Percentiles rank a stretch among this genome's conserved stretches.
These are phyloP conservation scores for Lodderomyces beijingensis DNA, from an alignment of 1,139 yeast genomes.

Conservation along the genomic window DNA sequence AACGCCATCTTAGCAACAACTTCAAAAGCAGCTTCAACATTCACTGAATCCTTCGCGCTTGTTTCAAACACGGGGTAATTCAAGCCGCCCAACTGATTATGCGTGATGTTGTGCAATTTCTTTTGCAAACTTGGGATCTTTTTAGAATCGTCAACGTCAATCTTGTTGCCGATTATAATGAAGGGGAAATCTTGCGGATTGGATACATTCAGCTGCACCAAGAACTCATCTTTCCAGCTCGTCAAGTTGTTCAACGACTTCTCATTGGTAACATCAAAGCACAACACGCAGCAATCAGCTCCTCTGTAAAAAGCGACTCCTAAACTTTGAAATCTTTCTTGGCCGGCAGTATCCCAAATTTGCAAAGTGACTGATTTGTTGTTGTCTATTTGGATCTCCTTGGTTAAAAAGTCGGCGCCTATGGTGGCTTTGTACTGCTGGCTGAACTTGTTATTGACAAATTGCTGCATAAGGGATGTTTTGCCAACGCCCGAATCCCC, in stretches of 20 bases:
- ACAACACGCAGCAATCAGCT: conserved; percentile 96
- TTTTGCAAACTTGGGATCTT: conserved; percentile 73
- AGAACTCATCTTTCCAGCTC: conserved; percentile 93
- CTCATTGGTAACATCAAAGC: conserved; percentile 90
- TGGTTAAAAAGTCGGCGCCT: conserved; percentile 95
- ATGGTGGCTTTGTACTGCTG: conserved; percentile 97
- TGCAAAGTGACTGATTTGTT: conserved; percentile 73
- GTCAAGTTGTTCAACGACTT: conserved; percentile 87
- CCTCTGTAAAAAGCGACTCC: conserved; percentile 98
- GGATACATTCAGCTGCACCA: conserved; percentile 86
- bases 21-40: conserved; percentile 93
- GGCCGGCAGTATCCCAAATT: conserved; percentile 99
- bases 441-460: conserved; percentile 90
- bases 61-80: conserved; percentile 92
- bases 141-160: conserved; percentile 89
- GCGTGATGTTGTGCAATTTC: conserved; percentile 83
- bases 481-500: conserved; percentile 99
- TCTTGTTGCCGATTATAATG: conserved; percentile 89
- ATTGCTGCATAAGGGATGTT: conserved; percentile 94
- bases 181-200: conserved; percentile 96
- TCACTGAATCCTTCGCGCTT: conserved; percentile 89
- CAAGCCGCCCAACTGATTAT: conserved; percentile 64
- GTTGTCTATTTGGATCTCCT: conserved; percentile 82
- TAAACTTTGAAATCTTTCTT: conserved; percentile 91
- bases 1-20: conserved; percentile 94